phyloP scores from a whole-genome alignment of 768 basidiomycete species.

The Dentipellis fragilis region DNA sequence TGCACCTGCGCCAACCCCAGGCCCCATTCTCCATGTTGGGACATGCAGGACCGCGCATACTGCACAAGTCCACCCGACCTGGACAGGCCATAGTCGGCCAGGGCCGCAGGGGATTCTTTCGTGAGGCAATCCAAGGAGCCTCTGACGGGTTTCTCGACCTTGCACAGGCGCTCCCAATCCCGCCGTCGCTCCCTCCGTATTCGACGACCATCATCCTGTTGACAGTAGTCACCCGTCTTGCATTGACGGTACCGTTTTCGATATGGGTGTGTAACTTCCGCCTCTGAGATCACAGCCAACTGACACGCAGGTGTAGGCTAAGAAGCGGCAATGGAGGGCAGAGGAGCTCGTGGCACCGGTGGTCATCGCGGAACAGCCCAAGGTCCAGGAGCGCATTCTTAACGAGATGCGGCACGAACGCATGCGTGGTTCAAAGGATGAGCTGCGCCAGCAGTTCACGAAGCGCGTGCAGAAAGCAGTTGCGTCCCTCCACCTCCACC shows the following conservation, averaged over 20 bases:
- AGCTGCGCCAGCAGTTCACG: slow-evolving; percentile 4
- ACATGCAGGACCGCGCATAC: no score
- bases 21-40: no score
- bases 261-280: slow-evolving; percentile 51
- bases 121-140: neutral
- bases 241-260: slow-evolving; percentile 55
- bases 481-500: neutral
- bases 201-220: slow-evolving; percentile 66
- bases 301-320: slow-evolving; percentile 10
- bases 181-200: slow-evolving; percentile 59
- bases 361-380: slow-evolving; percentile 9
- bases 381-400: slow-evolving; percentile 7
- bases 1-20: no score
- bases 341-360: slow-evolving; percentile 18
- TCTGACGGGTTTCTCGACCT: slow-evolving; percentile 65
- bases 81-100: neutral
- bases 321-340: slow-evolving; percentile 16
- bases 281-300: no score
- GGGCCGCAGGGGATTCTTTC: neutral
- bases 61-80: no score
- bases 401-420: slow-evolving; percentile 7
- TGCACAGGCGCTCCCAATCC: slow-evolving; percentile 63
- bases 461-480: slow-evolving; percentile 10
- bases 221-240: slow-evolving; percentile 50
- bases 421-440: slow-evolving; percentile 10